Base-by-base conservation (phyloP, 1,139 yeast genomes). In the Blastobotrys malaysiensis region DNA sequence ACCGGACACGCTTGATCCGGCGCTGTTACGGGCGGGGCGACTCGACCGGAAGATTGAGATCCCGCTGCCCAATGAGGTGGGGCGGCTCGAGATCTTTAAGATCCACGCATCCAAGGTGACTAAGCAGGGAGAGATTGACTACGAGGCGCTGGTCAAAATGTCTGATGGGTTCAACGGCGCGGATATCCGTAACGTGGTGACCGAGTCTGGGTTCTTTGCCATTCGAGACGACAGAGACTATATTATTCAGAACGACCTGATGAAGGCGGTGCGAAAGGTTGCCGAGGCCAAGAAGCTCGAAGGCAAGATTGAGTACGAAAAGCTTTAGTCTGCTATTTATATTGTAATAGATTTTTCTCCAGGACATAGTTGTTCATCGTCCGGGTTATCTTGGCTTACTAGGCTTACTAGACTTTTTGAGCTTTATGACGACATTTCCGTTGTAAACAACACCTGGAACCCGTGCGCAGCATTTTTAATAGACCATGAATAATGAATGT, bases 141-240 rank as follows among this genome's bases (percentile, higher is more conserved):
- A 88, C 65, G 99, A 95, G 74, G 96, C 97, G 19, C 87, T 90
- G 45, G 98, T 93, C 44, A 91, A 93, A 75, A 90, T 93, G 97
- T 86, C 95, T 72, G 99, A 95, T 73, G 99, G 99, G 1, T 93
- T 95, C 74, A 95, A 95, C 72, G 99, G 99, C 73, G 99, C 99
- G 5, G 99, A 95, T 78, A 86, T 95, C 64, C 84, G 99, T 73
- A 95, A 95, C 70, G 97, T 95, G 58, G 82, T 91, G 44, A 95
- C 99, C n/a, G 99, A 95, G 75, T 98, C 97, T 24, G 99, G 99
- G 2, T 93, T 95, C 75, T 90, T 91, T 67, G 99, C 99, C 57
- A 95, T 95, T 65, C 83, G 99, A 73, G 98, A 93, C 66, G 99
- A 93, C 69, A 84, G 99, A 67, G 98, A 93, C 69, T 88, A 89